Base-by-base conservation (phyloP, 2,329 filamentous ascomycete species). In the Tolypocladium album region DNA sequence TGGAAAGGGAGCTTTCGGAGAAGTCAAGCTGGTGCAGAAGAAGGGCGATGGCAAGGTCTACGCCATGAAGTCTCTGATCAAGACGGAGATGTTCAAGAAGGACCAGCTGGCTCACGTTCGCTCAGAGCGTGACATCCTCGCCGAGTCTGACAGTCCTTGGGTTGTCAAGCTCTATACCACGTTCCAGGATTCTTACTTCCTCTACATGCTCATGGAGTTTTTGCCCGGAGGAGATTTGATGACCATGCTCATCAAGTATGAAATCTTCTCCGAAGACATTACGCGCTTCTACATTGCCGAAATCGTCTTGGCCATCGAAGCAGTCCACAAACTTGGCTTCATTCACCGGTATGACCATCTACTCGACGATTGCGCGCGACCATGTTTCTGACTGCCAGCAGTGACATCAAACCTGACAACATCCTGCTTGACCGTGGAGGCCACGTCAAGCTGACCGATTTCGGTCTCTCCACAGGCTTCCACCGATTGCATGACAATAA, bases 191-290 rank as follows among this genome's bases (percentile, higher is more conserved):
- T 83, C 84, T 55, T 93, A 94, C 66, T 99, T 97, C 78, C 80
- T 99, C 42, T 99, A 99, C 79, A 94, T 99, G 88, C 82, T 99
- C 63, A 99, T 99, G 94, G 94, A 99, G 76, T 99, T 97, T 76
- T 83, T 99, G 74, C 94, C 94, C 9, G 94, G 94, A 74, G 94
- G 94, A 74, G 94, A 99, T 78, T 76, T 99, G 73, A 99, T 99
- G 94, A 99, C 94, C 4, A 99, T 99, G 94, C 82, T 99, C 67
- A 99, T 99, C 79, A 99, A 97, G 82, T 99, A 99, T 71, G 94
- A 99, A 74, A 97, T 99, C 73, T 99, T 99, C 75, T 96, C 92
- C 0, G 93, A 97, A 74, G 94, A 99, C 67, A 97, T 99, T 66
- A 99, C 94, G 38, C 87, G 94, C 22, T 99, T 99, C 76, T 99